Conservation (phyloP, 1,284 basidiomycete species). For the Neonothopanus nambi region DNA sequence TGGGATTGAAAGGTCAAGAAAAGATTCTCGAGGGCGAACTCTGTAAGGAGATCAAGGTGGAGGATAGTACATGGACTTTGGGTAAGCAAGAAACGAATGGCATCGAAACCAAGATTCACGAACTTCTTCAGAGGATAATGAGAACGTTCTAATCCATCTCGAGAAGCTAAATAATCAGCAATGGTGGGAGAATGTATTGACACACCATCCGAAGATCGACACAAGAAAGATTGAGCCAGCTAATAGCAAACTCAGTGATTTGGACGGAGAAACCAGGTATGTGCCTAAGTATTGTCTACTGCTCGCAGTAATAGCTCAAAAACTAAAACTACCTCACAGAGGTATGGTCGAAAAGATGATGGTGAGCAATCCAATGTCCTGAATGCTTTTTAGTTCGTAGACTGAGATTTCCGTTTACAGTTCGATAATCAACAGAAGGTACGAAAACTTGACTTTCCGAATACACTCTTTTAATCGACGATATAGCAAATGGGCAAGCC, state of each 20-base stretch:
- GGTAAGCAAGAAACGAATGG: constrained; percentile 51
- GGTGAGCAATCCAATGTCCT: constrained; percentile 54
- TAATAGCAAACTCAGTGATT: constrained; percentile 94
- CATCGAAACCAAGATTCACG: constrained; percentile 8
- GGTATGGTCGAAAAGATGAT: constrained; percentile 99
- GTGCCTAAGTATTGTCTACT: constrained; percentile 17
- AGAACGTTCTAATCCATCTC: constrained; percentile 74
- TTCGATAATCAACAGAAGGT: constrained; percentile 98
- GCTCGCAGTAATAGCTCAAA: constrained; percentile 9
- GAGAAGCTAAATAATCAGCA: constrained; percentile 87
- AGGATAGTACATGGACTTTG: constrained; percentile 97
- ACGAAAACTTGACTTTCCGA: constrained; percentile 14
- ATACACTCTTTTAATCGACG: constrained; percentile 14
- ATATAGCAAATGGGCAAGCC: constrained; percentile 92
- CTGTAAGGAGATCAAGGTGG: constrained; percentile 91
- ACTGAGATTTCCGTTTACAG: constrained; percentile 39
- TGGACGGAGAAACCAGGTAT: constrained; percentile 90
- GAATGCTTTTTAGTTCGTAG: constrained; percentile 12
- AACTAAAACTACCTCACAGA: constrained; percentile 40
- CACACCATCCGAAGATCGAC: constrained; percentile 95
- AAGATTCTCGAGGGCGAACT: constrained; percentile 89
- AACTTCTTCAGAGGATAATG: constrained; percentile 69
- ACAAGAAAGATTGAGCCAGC: constrained; percentile 95
- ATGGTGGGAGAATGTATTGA: constrained; percentile 98
- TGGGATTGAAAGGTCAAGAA: constrained; percentile 85